Base-by-base conservation (phyloP, 768 basidiomycete genomes). In the Austroboletus eburneus region DNA sequence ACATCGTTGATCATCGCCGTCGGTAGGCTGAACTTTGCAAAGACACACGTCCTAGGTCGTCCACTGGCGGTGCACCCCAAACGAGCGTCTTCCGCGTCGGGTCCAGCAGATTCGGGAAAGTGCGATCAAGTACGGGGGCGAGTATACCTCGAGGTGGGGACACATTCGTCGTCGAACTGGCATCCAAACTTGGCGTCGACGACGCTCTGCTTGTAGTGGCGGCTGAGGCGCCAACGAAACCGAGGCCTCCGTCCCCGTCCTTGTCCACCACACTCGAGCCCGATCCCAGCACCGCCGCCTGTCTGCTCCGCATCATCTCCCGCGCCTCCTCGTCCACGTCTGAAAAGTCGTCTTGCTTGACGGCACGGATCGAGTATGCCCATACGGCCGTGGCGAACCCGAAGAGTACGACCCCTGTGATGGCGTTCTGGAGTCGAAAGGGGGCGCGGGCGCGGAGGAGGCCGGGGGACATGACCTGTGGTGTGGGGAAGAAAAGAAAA, bases 301-400 rank as follows among this genome's bases (percentile, higher is more conserved):
- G 32, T 16, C 32, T 33, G 12, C 12, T 14, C 16, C 32, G 34
- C 25, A 71, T 76, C 57, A 85, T 72, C 34, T 77, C 77, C 50
- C 69, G 70, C 23, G 82, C 89, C 60, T 88, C 86, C 51, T 87
- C 85, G 57, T 90, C 88, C 34, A 90, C 75, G 62, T 91, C 90
- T 54, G 86, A 82, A 62, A 95, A 96, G 33, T 87, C 82, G 62
- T 96, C 93, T 61, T 97, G 93, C 61, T 87, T 91, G 45, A 97
- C 93, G 23, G 92, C 93, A 24, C 81, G 79, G 60, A 98, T 95
- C 16, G 92, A 93, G 69, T 97, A 98, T 4, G 83, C 75, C 80
- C 91, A 98, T 9, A 96, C 83, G 22, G 84, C 86, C 13, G 80
- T 77, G 23, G 80, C 84, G 62, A 96, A 94, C 0, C 77, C 75